A percentile compares a stretch with the other conserved stretches of the same genome.
These are phyloP conservation scores for Tolypocladium inflatum DNA, from an alignment of 2,329 filamentous ascomycete genomes.

Conservation along the genomic window DNA sequence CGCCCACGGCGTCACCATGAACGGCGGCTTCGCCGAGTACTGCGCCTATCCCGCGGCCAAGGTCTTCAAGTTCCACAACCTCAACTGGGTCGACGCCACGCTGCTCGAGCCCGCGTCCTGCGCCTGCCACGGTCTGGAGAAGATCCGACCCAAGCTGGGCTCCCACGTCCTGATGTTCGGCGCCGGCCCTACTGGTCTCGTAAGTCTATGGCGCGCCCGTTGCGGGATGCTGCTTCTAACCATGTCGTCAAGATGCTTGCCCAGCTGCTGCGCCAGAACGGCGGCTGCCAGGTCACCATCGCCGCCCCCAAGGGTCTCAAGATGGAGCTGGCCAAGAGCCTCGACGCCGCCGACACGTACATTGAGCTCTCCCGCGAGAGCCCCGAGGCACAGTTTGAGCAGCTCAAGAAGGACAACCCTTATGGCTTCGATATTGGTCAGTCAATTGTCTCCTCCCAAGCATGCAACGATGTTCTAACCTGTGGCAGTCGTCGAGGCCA, in stretches of 20 bases:
- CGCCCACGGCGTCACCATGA: conserved; percentile 57
- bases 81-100: conserved; percentile 59
- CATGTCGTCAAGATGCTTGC: conserved; percentile 35
- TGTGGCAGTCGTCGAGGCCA: conserved; percentile 52
- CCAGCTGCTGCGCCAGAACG: conserved; percentile 54
- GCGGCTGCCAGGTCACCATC: conserved; percentile 60
- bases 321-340: conserved; percentile 56
- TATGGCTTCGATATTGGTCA: conserved; percentile 62
- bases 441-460: conserved; percentile 3
- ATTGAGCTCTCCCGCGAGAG: conserved; percentile 44
- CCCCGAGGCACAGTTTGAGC: conserved; percentile 48
- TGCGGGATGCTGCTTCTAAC: neutral
- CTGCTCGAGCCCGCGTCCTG: conserved; percentile 63
- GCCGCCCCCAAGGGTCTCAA: conserved; percentile 61
- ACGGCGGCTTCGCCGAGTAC: conserved; percentile 67
- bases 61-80: conserved; percentile 57
- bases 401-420: conserved; percentile 55
- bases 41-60: conserved; percentile 40
- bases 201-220: conserved; percentile 16
- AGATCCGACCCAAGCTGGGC: conserved; percentile 56
- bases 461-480: conserved; percentile 5
- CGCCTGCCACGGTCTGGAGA: conserved; percentile 60
- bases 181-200: conserved; percentile 56
- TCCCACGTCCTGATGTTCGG: conserved; percentile 58
- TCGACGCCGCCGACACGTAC: conserved; percentile 45